A percentile compares a stretch with the other conserved stretches of the same genome.
Evolutionary conservation across 2,329 filamentous ascomycete genomes (phyloP).

Genomic region (Verticillium isaacii): DNA sequence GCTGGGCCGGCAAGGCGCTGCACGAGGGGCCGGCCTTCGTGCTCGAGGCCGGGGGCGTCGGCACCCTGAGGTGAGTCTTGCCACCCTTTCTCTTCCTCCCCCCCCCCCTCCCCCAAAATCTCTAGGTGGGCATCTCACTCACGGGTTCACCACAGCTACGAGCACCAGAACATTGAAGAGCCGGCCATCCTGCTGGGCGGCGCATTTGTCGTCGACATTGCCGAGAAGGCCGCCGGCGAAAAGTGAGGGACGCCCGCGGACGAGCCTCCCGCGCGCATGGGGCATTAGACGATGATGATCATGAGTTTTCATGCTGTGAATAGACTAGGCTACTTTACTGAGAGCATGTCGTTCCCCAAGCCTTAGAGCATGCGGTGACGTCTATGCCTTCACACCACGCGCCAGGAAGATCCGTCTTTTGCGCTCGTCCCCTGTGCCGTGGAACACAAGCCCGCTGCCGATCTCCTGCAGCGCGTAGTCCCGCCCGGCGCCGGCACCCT

Average conservation of each 20-base stretch:
- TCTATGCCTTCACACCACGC: conserved; percentile 13
- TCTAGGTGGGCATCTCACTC: neutral
- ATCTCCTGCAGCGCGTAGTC: conserved; percentile 55
- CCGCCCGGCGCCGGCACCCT: conserved; percentile 52
- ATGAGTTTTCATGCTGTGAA: too few species aligned
- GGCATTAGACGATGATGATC: too few species aligned
- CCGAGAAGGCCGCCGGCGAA: neutral
- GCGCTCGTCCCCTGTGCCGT: conserved; percentile 26
- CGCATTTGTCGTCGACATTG: conserved; percentile 52
- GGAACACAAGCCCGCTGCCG: conserved; percentile 42
- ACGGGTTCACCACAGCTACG: conserved; percentile 54
- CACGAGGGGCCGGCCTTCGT: conserved; percentile 73
- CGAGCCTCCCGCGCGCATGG: too few species aligned
- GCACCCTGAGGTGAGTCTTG: conserved; percentile 61
- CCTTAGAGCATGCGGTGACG: neutral
- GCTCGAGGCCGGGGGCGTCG: conserved; percentile 84
- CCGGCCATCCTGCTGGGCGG: conserved; percentile 76
- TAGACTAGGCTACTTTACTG: too few species aligned
- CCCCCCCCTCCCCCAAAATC: too few species aligned
- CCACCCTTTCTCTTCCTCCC: neutral
- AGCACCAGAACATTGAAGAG: conserved; percentile 73
- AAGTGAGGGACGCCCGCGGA: neutral
- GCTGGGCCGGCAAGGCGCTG: conserved; percentile 73
- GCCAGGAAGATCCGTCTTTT: conserved; percentile 34
- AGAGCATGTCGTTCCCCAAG: neutral